Percentiles rank a stretch among this genome's conserved stretches.
phyloP scores from a whole-genome alignment of 1,284 basidiomycete genomes.

The Papiliotrema terrestris region DNA sequence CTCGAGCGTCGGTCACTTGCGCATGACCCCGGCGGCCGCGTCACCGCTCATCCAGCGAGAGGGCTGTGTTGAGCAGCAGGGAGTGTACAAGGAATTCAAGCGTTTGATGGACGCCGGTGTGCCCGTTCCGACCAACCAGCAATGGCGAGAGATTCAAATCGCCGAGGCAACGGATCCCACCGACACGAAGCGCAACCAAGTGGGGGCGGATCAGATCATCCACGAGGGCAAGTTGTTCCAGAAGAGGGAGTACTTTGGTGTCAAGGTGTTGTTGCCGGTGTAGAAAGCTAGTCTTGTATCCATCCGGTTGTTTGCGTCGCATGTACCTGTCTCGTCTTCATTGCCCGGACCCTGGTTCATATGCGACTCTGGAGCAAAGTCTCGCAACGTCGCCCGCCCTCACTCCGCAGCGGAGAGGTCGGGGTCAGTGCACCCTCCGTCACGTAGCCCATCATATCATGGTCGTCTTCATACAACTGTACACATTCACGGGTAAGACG shows the following conservation, averaged over 20 bases:
- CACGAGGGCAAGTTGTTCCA: constrained; percentile 35
- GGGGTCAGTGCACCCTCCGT: no score
- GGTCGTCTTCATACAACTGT: no score
- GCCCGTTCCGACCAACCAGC: constrained; percentile 31
- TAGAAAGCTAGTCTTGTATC: neutral
- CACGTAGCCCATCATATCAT: no score
- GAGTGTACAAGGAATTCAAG: constrained; percentile 40
- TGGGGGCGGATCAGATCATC: constrained; percentile 31
- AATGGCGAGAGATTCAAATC: constrained; percentile 42
- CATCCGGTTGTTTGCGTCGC: no score
- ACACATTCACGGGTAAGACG: no score
- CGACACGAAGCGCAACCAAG: constrained; percentile 25
- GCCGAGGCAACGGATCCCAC: constrained; percentile 35
- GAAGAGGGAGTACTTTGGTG: constrained; percentile 34
- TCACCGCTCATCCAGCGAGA: constrained; percentile 39
- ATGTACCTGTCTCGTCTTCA: no score
- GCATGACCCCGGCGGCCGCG: constrained; percentile 30
- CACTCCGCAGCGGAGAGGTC: no score
- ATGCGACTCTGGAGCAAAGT: no score
- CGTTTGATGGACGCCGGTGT: constrained; percentile 29
- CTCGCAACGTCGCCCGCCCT: no score
- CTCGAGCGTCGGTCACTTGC: constrained; percentile 44
- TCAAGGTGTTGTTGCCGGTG: constrained; percentile 37
- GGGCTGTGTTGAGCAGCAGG: constrained; percentile 36
- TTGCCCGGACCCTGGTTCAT: no score